Percentiles rank a stretch among this genome's conserved stretches.
phyloP scores from a whole-genome alignment of 1,139 yeast genomes.

The Kodamaea sp. region DNA sequence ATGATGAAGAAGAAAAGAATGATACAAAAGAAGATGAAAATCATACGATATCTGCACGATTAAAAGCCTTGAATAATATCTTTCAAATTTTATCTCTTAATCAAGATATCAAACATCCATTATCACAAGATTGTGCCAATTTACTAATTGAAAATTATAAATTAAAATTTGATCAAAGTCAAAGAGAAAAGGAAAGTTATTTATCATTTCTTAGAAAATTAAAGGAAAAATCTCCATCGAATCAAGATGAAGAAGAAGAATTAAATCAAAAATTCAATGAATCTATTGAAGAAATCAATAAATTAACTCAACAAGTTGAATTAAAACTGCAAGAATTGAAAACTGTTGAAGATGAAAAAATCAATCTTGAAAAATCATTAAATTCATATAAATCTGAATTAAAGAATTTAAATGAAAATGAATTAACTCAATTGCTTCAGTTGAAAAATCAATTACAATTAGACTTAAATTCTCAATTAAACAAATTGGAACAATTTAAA shows the following conservation, averaged over 20 bases:
- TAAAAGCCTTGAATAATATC: constrained; percentile 44
- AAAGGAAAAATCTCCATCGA: constrained; percentile 27
- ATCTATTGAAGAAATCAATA: constrained; percentile 38
- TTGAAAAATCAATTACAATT: constrained; percentile 52
- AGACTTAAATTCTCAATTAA: constrained; percentile 44
- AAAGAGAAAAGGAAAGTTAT: constrained; percentile 77
- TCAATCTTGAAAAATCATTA: constrained; percentile 39
- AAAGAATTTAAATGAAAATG: constrained; percentile 29
- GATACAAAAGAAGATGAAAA: constrained; percentile 5
- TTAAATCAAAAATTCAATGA: constrained; percentile 36
- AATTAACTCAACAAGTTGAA: constrained; percentile 29
- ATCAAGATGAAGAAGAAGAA: constrained; percentile 16
- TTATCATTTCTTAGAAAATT: constrained; percentile 66
- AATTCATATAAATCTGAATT: constrained; percentile 38
- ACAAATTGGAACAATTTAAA: constrained; percentile 57
- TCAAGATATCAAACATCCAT: constrained; percentile 81
- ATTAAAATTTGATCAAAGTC: constrained; percentile 66
- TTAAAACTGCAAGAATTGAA: constrained; percentile 41
- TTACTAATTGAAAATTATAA: constrained; percentile 64
- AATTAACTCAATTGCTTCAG: constrained; percentile 43
- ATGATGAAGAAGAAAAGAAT: constrained; percentile 11
- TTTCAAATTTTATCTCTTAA: constrained; percentile 53
- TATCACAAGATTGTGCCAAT: constrained; percentile 82
- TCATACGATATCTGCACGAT: constrained; percentile 12
- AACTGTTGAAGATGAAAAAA: constrained; percentile 40